Evolutionary conservation across 75 land plant species (phyloP).

Genomic region (Pinus taeda): DNA sequence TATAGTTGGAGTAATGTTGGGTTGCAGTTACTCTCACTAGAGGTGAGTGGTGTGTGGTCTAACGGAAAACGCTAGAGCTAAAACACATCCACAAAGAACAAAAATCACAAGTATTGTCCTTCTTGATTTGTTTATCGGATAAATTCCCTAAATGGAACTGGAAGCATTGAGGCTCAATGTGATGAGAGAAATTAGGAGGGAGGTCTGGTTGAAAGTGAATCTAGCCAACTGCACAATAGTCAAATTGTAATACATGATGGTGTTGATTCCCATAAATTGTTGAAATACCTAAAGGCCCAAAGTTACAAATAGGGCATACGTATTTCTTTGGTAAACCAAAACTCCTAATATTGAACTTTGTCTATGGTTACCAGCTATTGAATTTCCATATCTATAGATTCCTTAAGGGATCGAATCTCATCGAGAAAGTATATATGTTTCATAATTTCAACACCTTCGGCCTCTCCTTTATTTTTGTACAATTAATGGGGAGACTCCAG

Average conservation of each 20-base stretch:
- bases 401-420: too few species aligned
- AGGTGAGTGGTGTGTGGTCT: slow-evolving; percentile 24
- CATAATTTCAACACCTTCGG: slow-evolving; percentile 23
- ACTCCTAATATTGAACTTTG: not conserved
- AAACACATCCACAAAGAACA: slow-evolving; percentile 20
- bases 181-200: too few species aligned
- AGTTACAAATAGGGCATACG: slow-evolving; percentile 26
- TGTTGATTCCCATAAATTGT: too few species aligned
- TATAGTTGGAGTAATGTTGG: not conserved
- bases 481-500: too few species aligned
- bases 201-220: too few species aligned
- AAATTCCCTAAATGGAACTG: too few species aligned
- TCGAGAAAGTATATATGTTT: slow-evolving; percentile 13
- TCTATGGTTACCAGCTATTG: too few species aligned
- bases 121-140: slow-evolving; percentile 55
- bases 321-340: slow-evolving; percentile 7
- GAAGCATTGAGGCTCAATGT: too few species aligned
- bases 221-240: too few species aligned
- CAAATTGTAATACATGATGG: too few species aligned
- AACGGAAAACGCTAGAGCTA: slow-evolving; percentile 24
- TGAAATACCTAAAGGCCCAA: slow-evolving; percentile 33
- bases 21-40: not conserved
- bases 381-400: too few species aligned
- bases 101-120: slow-evolving; percentile 19
- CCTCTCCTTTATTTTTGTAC: too few species aligned